phyloP scores from a whole-genome alignment of 176 grass and related monocot species.

The Chrysopogon serrulatus region DNA sequence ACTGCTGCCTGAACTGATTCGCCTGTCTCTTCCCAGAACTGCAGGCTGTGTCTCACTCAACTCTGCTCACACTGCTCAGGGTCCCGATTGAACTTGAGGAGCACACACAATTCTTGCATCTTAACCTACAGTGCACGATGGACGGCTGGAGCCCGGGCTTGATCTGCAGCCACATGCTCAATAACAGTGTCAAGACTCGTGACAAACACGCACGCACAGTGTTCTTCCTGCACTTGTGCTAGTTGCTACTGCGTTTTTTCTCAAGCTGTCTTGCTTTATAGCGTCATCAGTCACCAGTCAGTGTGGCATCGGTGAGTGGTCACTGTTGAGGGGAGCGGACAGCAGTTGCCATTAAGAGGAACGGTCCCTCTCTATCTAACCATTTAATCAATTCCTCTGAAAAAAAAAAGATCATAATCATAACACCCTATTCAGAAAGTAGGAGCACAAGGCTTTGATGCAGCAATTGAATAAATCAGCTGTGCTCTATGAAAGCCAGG shows the following conservation, averaged over 20 bases:
- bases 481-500: neutral
- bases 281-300: neutral
- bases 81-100: neutral
- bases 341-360: constrained; percentile 33
- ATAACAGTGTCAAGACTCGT: neutral
- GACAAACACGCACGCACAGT: neutral
- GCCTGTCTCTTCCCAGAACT: neutral
- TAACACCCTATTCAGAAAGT: neutral
- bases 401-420: neutral
- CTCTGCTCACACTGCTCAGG: too few species aligned
- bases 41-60: neutral
- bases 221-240: neutral
- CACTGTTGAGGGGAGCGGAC: constrained; percentile 18
- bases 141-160: neutral
- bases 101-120: neutral
- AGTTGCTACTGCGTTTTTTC: neutral
- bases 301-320: constrained; percentile 12
- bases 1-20: neutral
- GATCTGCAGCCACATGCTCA: neutral
- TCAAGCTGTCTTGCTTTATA: neutral
- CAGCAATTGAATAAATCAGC: constrained; percentile 1
- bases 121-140: neutral
- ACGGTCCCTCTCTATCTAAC: constrained; percentile 11
- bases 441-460: neutral
- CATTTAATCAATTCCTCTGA: neutral